Conservation (phyloP, 1,284 basidiomycete genomes). For the Heliocybe sulcata region DNA sequence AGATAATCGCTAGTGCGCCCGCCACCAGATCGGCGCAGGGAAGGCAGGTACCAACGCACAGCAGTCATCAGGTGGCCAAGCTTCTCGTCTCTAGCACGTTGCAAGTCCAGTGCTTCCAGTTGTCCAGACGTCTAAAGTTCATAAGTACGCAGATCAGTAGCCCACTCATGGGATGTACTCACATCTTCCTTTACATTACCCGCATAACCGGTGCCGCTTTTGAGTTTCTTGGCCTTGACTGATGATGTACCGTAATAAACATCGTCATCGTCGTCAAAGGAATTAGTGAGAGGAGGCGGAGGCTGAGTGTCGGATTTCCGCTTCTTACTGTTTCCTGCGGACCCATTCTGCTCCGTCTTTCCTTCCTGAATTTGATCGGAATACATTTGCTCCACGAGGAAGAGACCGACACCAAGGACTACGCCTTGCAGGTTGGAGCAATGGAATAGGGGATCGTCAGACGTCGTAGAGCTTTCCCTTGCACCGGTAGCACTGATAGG, state of each 20-base stretch:
- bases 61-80: constrained; percentile 60
- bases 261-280: constrained; percentile 48
- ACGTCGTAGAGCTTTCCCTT: constrained; percentile 29
- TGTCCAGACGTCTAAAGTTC: constrained; percentile 65
- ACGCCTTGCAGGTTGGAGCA: constrained; percentile 84
- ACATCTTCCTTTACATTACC: constrained; percentile 78
- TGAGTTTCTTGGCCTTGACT: constrained; percentile 49
- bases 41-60: constrained; percentile 76
- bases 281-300: constrained; percentile 27
- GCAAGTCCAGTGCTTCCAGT: constrained; percentile 63
- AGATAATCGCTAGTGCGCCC: constrained; percentile 80
- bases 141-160: constrained; percentile 5
- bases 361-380: constrained; percentile 43
- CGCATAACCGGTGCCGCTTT: constrained; percentile 80
- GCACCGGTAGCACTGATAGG: constrained; percentile 37
- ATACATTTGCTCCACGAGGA: constrained; percentile 69
- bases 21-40: constrained; percentile 63
- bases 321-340: constrained; percentile 18
- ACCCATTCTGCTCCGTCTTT: constrained; percentile 10
- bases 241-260: constrained; percentile 34
- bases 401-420: constrained; percentile 78
- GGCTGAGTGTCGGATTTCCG: constrained; percentile 20
- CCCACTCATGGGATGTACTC: no score
- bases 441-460: constrained; percentile 67
- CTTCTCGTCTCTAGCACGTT: constrained; percentile 63